Evolutionary conservation across 805 yeast species (phyloP).

Genomic region (Lachancea sp.): DNA sequence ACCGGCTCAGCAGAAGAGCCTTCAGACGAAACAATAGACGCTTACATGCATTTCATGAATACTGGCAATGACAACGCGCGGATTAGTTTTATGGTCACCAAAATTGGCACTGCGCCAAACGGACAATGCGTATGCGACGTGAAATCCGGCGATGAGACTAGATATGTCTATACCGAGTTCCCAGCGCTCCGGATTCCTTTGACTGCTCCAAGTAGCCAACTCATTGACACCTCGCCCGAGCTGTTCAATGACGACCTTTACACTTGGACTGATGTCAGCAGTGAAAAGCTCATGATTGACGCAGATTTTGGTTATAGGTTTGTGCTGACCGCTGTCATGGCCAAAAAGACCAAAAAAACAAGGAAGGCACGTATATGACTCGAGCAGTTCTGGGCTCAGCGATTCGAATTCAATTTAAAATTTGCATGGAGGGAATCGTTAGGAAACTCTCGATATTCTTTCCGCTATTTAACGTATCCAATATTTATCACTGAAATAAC

Average conservation of each 20-base stretch:
- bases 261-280: slow-evolving; percentile 16
- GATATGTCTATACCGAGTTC: slow-evolving; percentile 8
- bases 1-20: slow-evolving; percentile 17
- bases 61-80: slow-evolving; percentile 3
- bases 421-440: neutral
- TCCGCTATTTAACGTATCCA: no score
- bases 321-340: slow-evolving; percentile 6
- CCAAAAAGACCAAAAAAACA: slow-evolving; percentile 4
- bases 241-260: slow-evolving; percentile 15
- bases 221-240: slow-evolving; percentile 6
- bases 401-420: neutral
- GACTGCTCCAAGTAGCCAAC: slow-evolving; percentile 11
- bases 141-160: slow-evolving; percentile 11
- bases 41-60: slow-evolving; percentile 11
- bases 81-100: slow-evolving; percentile 22
- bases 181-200: slow-evolving; percentile 16
- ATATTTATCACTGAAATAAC: no score
- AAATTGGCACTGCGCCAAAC: slow-evolving; percentile 17
- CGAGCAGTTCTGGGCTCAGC: neutral
- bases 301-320: slow-evolving; percentile 13
- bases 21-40: slow-evolving; percentile 5
- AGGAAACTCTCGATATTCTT: neutral
- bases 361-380: neutral
- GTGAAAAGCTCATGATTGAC: slow-evolving; percentile 7
- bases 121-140: slow-evolving; percentile 19